Conservation (phyloP, 106 monocot species). For the Dendrobium chrysotoxum region DNA sequence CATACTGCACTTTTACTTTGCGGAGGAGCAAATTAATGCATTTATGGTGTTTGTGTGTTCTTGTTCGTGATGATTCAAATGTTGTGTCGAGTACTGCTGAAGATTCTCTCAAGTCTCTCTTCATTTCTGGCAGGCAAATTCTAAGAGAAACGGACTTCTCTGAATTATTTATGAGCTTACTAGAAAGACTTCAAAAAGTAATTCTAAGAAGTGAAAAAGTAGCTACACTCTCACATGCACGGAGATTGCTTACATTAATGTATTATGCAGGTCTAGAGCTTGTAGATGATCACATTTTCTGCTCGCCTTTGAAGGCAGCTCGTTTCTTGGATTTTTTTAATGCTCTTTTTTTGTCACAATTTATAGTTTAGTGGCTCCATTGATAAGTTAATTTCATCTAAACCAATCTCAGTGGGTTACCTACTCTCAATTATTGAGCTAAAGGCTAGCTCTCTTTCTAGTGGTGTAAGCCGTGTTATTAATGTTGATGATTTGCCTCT, state of each 20-base stretch:
- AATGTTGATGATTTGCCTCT: slow-evolving; percentile 11
- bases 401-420: slow-evolving; percentile 75
- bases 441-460: slow-evolving; percentile 37
- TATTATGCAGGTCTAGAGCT: slow-evolving; percentile 82
- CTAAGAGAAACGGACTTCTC: slow-evolving; percentile 55
- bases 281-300: slow-evolving; percentile 60
- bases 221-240: slow-evolving; percentile 12
- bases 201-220: slow-evolving; percentile 82
- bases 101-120: slow-evolving; percentile 15
- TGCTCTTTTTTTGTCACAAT: too few relatives aligned
- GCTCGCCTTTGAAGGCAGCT: slow-evolving; percentile 19
- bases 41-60: slow-evolving; percentile 56
- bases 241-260: slow-evolving; percentile 64
- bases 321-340: too few relatives aligned
- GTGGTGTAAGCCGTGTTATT: slow-evolving; percentile 14
- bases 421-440: slow-evolving; percentile 82
- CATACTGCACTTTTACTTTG: too few relatives aligned
- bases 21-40: too few relatives aligned
- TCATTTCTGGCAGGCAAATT: slow-evolving; percentile 25
- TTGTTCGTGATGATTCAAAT: slow-evolving; percentile 78
- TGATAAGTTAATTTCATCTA: slow-evolving; percentile 13
- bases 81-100: slow-evolving; percentile 67
- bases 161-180: slow-evolving; percentile 63
- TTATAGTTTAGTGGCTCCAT: too few relatives aligned
- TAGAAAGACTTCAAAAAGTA: slow-evolving; percentile 56